phyloP scores from a whole-genome alignment of 2,329 filamentous ascomycete genomes.

The Fulvia fulva region DNA sequence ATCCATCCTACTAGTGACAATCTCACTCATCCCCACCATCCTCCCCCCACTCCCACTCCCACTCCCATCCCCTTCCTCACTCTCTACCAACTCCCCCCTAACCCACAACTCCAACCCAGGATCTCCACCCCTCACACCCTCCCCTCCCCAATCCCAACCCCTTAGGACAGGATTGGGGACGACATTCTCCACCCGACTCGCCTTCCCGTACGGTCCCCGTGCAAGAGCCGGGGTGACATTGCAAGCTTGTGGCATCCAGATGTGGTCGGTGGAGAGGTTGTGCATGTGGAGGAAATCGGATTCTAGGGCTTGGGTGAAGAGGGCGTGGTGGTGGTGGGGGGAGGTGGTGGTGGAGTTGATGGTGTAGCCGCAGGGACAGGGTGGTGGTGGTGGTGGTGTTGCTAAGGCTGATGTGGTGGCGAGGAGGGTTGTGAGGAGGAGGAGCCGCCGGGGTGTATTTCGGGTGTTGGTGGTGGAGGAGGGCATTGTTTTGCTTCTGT shows the following conservation, averaged over 20 bases:
- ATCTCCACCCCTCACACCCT: constrained; percentile 42
- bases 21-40: constrained; percentile 59
- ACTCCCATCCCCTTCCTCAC: too few relatives aligned
- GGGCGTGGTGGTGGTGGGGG: constrained; percentile 34
- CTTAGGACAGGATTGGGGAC: constrained; percentile 49
- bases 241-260: constrained; percentile 67
- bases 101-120: constrained; percentile 58
- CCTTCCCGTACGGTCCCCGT: constrained; percentile 63
- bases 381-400: background rate
- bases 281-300: constrained; percentile 63
- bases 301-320: constrained; percentile 68
- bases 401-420: background rate
- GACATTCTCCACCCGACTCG: constrained; percentile 57
- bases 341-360: constrained; percentile 45
- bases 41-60: too few relatives aligned
- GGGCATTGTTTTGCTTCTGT: background rate
- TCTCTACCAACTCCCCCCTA: too few relatives aligned
- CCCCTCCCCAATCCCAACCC: constrained; percentile 40
- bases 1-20: constrained; percentile 59
- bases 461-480: background rate
- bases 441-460: too few relatives aligned
- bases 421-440: background rate
- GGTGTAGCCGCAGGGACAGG: constrained; percentile 70
- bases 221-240: constrained; percentile 58
- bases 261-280: constrained; percentile 32